Evolutionary conservation across 176 grass and related monocot species (phyloP).

Genomic region (Echinochloa phyllopogon): DNA sequence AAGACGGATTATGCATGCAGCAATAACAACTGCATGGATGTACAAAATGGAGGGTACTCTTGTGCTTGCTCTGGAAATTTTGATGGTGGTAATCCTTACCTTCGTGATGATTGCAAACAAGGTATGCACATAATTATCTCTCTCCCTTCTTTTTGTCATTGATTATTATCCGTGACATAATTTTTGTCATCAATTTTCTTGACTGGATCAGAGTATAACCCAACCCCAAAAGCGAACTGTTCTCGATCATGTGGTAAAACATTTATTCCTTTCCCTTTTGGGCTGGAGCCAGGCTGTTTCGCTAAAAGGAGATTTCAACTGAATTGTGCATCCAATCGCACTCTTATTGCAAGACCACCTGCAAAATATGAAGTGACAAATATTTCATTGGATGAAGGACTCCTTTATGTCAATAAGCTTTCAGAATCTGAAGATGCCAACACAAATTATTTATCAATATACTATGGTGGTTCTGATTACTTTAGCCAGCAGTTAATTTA

Average conservation of each 20-base stretch:
- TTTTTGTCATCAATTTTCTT: conserved; percentile 26
- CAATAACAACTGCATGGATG: conserved; percentile 32
- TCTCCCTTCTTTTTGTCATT: background rate
- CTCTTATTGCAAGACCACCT: conserved; percentile 44
- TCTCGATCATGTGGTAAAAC: conserved; percentile 52
- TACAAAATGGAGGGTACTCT: conserved; percentile 27
- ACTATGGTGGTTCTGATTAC: conserved; percentile 45
- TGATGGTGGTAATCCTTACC: conserved; percentile 41
- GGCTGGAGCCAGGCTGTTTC: conserved; percentile 46
- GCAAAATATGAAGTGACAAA: conserved; percentile 49
- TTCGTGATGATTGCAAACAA: conserved; percentile 41
- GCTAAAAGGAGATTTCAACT: conserved; percentile 43
- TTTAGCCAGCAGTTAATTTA: conserved; percentile 47
- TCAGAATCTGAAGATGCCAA: conserved; percentile 32
- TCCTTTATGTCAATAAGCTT: conserved; percentile 43
- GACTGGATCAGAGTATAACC: conserved; percentile 34
- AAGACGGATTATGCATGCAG: conserved; percentile 13
- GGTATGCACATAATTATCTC: conserved; percentile 1
- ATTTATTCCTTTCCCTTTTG: conserved; percentile 48
- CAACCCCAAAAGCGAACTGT: conserved; percentile 17
- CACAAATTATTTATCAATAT: conserved; percentile 39
- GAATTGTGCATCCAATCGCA: conserved; percentile 24
- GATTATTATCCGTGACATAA: background rate
- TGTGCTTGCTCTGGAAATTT: conserved; percentile 32
- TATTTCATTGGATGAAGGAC: conserved; percentile 44